A percentile compares a stretch with the other conserved stretches of the same genome.
Conservation (phyloP, 192 early-diverging fungal species). For the Borealophlyctis nickersoniae region DNA sequence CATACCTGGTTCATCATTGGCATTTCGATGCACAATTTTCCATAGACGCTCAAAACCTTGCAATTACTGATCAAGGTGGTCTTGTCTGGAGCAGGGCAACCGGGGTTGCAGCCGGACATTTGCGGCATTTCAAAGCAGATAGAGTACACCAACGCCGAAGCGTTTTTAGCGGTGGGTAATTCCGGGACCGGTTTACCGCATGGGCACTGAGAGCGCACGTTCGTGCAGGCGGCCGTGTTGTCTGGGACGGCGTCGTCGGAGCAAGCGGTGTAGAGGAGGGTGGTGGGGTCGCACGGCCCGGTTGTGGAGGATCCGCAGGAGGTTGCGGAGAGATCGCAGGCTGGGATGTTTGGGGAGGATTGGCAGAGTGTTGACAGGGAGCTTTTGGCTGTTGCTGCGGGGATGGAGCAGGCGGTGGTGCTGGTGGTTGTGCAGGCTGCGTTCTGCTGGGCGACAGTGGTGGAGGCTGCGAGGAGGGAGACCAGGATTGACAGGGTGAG, state of each 20-base stretch:
- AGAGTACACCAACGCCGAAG: not conserved
- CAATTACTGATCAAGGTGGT: constrained; percentile 11
- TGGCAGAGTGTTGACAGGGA: constrained; percentile 13
- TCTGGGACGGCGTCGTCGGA: constrained; percentile 5
- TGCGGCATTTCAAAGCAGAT: constrained; percentile 13
- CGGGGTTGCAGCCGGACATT: not conserved
- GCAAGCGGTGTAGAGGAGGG: constrained; percentile 15
- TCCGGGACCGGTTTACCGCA: not conserved
- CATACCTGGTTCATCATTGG: constrained; percentile 10
- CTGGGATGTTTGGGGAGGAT: constrained; percentile 8
- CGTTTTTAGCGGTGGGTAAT: constrained; percentile 11
- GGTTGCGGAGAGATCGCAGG: constrained; percentile 16
- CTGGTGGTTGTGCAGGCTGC: not conserved
- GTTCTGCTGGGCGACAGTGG: no score
- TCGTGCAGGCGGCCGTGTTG: not conserved
- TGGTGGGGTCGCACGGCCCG: constrained; percentile 5
- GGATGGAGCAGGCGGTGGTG: not conserved
- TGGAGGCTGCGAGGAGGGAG: no score
- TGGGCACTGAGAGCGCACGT: not conserved
- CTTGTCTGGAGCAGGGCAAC: constrained; percentile 8
- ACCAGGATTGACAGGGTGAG: no score
- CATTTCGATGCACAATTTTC: constrained; percentile 12
- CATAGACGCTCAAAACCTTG: not conserved
- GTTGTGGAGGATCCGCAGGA: constrained; percentile 7
- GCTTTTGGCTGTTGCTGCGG: not conserved